Evolutionary conservation across 2,329 filamentous ascomycete genomes (phyloP).

Genomic region (Colletotrichum camelliae): DNA sequence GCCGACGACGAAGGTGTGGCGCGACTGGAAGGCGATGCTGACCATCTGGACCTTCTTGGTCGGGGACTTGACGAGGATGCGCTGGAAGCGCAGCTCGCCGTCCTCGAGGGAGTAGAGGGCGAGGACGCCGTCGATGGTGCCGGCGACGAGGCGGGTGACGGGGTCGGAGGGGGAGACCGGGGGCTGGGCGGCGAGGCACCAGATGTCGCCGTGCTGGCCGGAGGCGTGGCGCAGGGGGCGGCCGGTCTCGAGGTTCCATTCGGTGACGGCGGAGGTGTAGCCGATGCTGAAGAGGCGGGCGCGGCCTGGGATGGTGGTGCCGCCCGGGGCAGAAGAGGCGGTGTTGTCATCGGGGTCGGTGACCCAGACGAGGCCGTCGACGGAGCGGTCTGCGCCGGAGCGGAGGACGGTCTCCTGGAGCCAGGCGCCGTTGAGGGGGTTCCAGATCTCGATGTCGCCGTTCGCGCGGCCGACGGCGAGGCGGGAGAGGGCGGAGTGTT

Average conservation of each 20-base stretch:
- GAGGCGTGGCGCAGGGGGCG: constrained; percentile 81
- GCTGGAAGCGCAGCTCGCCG: constrained; percentile 80
- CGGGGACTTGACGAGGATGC: constrained; percentile 75
- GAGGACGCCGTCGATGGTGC: constrained; percentile 90
- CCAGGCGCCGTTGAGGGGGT: constrained; percentile 82
- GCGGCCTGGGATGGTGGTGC: constrained; percentile 45
- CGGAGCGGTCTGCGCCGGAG: constrained; percentile 83
- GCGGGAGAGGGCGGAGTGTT: constrained; percentile 64
- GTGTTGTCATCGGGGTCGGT: constrained; percentile 79
- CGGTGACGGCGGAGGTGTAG: constrained; percentile 88
- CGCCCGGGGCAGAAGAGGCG: constrained; percentile 46
- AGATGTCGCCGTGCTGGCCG: constrained; percentile 94
- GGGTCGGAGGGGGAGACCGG: constrained; percentile 30
- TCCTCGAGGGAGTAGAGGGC: constrained; percentile 88
- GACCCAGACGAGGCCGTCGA: constrained; percentile 92
- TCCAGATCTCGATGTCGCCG: constrained; percentile 98
- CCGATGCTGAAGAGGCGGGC: constrained; percentile 92
- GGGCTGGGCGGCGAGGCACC: constrained; percentile 93
- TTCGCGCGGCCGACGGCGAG: constrained; percentile 92
- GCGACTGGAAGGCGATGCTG: constrained; percentile 88
- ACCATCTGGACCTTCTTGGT: constrained; percentile 89
- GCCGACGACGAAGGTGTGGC: constrained; percentile 82
- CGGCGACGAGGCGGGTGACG: constrained; percentile 73
- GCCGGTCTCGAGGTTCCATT: constrained; percentile 89
- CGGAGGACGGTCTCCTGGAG: constrained; percentile 86